Conservation (phyloP, 768 basidiomycete genomes). For the Saitozyma podzolica region DNA sequence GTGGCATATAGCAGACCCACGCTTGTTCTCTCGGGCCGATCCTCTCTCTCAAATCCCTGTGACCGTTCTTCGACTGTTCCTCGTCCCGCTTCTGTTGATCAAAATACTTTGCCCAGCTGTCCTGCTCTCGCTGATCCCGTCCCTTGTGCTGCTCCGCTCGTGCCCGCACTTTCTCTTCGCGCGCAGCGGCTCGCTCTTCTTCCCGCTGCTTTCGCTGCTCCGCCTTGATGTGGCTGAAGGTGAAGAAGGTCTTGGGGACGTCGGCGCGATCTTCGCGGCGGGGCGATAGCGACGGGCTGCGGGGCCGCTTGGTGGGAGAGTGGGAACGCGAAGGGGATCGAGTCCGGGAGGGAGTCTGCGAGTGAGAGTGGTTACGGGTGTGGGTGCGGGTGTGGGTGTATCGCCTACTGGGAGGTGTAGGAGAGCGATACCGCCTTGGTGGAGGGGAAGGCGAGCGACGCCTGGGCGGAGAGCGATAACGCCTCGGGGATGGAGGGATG, state of each 20-base stretch:
- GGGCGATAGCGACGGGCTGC: not conserved
- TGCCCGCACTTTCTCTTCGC: not conserved
- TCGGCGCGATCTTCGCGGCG: too few species aligned
- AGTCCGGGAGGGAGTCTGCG: not conserved
- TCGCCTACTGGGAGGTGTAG: not conserved
- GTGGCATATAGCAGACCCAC: too few species aligned
- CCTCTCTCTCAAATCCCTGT: not conserved
- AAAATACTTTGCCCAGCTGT: not conserved
- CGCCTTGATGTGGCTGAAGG: too few species aligned
- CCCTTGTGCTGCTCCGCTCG: not conserved
- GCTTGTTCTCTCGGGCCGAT: too few species aligned
- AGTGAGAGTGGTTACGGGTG: not conserved
- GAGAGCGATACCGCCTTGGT: not conserved
- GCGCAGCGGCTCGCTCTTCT: not conserved
- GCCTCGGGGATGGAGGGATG: conserved; percentile 9
- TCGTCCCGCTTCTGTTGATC: not conserved
- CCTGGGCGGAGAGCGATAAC: not conserved
- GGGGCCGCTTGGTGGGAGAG: conserved; percentile 5
- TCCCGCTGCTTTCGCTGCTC: not conserved
- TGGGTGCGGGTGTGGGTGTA: not conserved
- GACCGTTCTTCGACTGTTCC: not conserved
- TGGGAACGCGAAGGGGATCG: conserved; percentile 1
- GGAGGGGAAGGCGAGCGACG: conserved; percentile 16
- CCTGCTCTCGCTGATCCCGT: not conserved
- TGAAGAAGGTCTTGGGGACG: too few species aligned